phyloP scores from a whole-genome alignment of 768 basidiomycete species.

The Calocera cornea region DNA sequence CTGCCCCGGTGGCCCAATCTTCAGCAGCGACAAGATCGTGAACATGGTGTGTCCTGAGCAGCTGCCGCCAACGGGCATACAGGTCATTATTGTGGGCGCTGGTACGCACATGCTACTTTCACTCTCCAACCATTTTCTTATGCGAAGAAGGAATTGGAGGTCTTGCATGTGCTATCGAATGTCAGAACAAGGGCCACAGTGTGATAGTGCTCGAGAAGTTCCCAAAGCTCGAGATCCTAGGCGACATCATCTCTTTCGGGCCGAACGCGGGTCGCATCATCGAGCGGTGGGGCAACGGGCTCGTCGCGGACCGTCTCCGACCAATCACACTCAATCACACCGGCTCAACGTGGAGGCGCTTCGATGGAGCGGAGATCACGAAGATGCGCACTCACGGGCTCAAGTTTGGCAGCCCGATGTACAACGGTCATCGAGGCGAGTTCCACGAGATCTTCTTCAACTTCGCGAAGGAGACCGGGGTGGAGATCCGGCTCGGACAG shows the following conservation, averaged over 20 bases:
- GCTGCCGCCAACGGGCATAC: neutral
- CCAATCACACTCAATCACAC: neutral
- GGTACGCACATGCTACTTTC: neutral
- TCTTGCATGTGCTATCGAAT: conserved; percentile 22
- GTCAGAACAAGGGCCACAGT: conserved; percentile 17
- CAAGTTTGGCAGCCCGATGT: conserved; percentile 15
- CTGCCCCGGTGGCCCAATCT: no score
- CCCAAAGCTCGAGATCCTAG: conserved; percentile 12
- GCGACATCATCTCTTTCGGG: conserved; percentile 16
- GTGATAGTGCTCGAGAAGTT: conserved; percentile 19
- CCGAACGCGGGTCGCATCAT: conserved; percentile 19
- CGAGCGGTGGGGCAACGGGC: conserved; percentile 15
- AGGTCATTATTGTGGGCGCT: neutral
- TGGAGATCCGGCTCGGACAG: conserved; percentile 4
- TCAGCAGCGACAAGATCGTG: no score
- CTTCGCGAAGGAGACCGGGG: conserved; percentile 13
- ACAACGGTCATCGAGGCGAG: conserved; percentile 22
- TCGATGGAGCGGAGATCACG: conserved; percentile 15
- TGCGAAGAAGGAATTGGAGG: conserved; percentile 17
- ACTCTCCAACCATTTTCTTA: neutral
- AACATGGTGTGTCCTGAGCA: neutral
- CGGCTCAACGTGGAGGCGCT: conserved; percentile 15
- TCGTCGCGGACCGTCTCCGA: neutral
- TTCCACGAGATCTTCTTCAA: conserved; percentile 17
- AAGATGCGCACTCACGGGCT: conserved; percentile 13